Conservation (phyloP, 768 basidiomycete species). For the Suillus brevipes region DNA sequence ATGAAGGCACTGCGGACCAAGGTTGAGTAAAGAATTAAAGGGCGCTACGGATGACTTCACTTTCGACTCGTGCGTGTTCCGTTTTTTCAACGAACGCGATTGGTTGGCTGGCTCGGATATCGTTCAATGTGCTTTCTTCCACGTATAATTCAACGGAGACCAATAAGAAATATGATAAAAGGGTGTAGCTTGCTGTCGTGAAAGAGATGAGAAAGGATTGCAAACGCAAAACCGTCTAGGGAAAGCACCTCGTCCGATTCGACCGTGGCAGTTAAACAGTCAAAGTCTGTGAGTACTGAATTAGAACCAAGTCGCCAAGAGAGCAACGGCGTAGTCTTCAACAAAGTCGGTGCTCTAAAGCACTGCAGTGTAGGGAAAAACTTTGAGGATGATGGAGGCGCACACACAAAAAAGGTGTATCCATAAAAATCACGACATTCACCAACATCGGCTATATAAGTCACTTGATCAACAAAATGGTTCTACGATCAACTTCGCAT, state of each 20-base stretch:
- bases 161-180: neutral
- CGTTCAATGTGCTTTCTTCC: neutral
- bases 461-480: conserved; percentile 4
- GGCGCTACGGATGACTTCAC: conserved; percentile 24
- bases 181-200: conserved; percentile 5
- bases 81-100: conserved; percentile 4
- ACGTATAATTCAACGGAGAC: neutral
- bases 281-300: neutral
- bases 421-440: conserved; percentile 9
- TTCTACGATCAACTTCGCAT: neutral
- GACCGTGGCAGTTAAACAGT: conserved; percentile 8
- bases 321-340: neutral
- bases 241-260: conserved; percentile 12
- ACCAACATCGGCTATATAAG: conserved; percentile 11
- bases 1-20: conserved; percentile 29
- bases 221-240: conserved; percentile 1
- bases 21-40: conserved; percentile 17
- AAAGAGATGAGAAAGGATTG: conserved; percentile 12
- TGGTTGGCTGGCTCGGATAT: neutral
- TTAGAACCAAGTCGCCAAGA: conserved; percentile 13
- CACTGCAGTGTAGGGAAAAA: conserved; percentile 8
- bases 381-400: conserved; percentile 1
- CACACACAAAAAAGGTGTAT: conserved; percentile 10
- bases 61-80: conserved; percentile 6
- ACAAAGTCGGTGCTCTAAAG: conserved; percentile 1